Evolutionary conservation across 164 flowering plant genomes (phyloP).

Genomic region (Kingdonia uniflora): DNA sequence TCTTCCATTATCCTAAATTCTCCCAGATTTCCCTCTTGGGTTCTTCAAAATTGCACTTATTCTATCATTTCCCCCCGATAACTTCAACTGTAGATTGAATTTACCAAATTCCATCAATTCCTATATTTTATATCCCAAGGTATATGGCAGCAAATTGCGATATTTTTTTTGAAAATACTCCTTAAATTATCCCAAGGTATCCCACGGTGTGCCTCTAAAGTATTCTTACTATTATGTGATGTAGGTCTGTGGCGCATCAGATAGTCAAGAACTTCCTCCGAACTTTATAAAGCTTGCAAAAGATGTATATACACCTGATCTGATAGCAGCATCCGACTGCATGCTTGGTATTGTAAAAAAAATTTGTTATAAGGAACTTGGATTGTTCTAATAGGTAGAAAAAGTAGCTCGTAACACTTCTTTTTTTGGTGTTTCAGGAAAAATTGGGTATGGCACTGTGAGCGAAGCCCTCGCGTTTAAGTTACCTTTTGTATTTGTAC

Average conservation of each 20-base stretch:
- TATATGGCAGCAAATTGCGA: too few species aligned
- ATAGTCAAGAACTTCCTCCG: conserved; percentile 71
- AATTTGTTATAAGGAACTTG: conserved; percentile 4
- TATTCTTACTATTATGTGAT: background rate
- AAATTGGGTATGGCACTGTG: conserved; percentile 96
- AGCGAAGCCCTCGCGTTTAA: conserved; percentile 93
- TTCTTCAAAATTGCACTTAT: too few species aligned
- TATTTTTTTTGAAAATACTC: too few species aligned
- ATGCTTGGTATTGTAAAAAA: conserved; percentile 66
- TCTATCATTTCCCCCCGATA: too few species aligned
- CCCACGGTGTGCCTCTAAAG: too few species aligned
- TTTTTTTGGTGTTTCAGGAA: conserved; percentile 40
- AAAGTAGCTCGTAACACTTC: background rate
- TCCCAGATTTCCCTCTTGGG: too few species aligned
- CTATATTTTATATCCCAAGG: too few species aligned
- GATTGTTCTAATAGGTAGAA: background rate
- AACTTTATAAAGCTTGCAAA: conserved; percentile 76
- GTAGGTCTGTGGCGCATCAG: conserved; percentile 95
- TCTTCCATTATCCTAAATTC: too few species aligned
- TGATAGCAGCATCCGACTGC: conserved; percentile 94
- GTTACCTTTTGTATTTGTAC: conserved; percentile 89
- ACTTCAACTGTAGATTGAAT: too few species aligned
- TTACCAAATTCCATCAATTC: too few species aligned
- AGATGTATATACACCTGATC: conserved; percentile 90
- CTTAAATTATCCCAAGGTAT: too few species aligned